phyloP scores from a whole-genome alignment of 108 stramenopile species.

The Bacterosira constricta region DNA sequence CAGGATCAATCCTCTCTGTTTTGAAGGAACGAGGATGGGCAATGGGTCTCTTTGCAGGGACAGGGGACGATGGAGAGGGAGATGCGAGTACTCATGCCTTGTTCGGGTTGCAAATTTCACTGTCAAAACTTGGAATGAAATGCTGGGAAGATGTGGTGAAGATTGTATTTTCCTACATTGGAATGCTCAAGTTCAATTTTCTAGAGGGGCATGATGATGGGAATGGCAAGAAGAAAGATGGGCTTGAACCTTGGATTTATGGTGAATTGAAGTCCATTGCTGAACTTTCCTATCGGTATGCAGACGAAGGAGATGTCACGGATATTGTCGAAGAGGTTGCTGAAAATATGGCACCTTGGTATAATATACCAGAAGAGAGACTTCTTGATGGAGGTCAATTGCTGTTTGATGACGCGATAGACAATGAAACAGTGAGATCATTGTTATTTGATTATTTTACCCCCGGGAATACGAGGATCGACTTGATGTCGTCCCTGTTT shows the following conservation, averaged over 20 bases:
- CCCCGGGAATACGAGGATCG: conserved; percentile 72
- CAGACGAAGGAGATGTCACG: conserved; percentile 74
- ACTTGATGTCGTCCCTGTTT: conserved; percentile 73
- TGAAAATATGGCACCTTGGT: conserved; percentile 77
- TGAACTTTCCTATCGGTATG: conserved; percentile 71
- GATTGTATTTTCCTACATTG: conserved; percentile 75
- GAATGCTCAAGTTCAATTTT: conserved; percentile 73
- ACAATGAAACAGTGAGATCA: conserved; percentile 31
- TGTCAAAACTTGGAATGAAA: conserved; percentile 69
- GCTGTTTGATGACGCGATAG: conserved; percentile 71
- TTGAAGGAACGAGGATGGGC: conserved; percentile 77
- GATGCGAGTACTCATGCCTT: conserved; percentile 78
- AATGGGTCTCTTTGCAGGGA: conserved; percentile 69
- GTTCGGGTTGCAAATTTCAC: conserved; percentile 64
- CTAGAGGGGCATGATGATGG: conserved; percentile 20
- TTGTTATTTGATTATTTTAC: conserved; percentile 69
- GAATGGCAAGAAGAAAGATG: conserved; percentile 29
- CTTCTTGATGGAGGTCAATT: conserved; percentile 76
- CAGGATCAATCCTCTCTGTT: conserved; percentile 72
- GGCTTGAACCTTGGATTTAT: conserved; percentile 77
- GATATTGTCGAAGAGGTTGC: conserved; percentile 77
- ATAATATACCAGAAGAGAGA: conserved; percentile 63
- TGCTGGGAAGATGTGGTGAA: conserved; percentile 71
- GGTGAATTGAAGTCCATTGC: conserved; percentile 76
- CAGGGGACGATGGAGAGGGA: conserved; percentile 74